Evolutionary conservation across 78 protist species (phyloP).

Genomic region (Carpediemonas membranifera): DNA sequence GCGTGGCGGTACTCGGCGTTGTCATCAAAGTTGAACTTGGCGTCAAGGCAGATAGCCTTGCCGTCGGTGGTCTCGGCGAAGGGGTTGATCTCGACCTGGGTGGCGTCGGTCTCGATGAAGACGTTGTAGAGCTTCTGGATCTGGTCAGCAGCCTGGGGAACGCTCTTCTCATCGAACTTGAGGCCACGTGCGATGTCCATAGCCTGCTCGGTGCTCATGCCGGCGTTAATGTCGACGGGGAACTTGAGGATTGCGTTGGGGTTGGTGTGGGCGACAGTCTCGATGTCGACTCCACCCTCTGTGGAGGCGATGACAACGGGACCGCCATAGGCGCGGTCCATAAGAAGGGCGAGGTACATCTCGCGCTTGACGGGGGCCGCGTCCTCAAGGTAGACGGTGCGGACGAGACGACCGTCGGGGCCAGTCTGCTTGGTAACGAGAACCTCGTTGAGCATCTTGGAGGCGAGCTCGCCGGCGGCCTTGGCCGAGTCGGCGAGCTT

Average conservation of each 20-base stretch:
- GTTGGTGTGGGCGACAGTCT: slow-evolving; percentile 40
- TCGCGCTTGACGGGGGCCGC: slow-evolving; percentile 38
- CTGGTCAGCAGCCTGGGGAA: slow-evolving; percentile 20
- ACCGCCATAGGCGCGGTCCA: slow-evolving; percentile 61
- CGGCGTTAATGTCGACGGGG: slow-evolving; percentile 63
- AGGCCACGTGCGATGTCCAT: slow-evolving; percentile 44
- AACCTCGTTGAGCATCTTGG: slow-evolving; percentile 74
- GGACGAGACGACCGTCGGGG: slow-evolving; percentile 55
- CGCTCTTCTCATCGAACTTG: neutral
- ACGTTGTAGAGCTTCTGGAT: slow-evolving; percentile 57
- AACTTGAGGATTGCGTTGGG: slow-evolving; percentile 34
- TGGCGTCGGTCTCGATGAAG: slow-evolving; percentile 59
- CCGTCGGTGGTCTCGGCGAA: slow-evolving; percentile 62
- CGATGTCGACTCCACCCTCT: slow-evolving; percentile 69
- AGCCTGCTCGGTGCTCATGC: slow-evolving; percentile 52
- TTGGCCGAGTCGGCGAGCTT: slow-evolving; percentile 15
- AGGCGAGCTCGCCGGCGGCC: slow-evolving; percentile 39
- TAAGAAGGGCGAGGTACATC: slow-evolving; percentile 81
- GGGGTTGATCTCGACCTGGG: slow-evolving; percentile 90
- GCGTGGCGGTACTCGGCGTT: slow-evolving; percentile 79
- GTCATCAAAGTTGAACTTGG: slow-evolving; percentile 88
- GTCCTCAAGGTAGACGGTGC: slow-evolving; percentile 30
- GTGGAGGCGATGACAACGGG: slow-evolving; percentile 14
- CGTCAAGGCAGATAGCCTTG: slow-evolving; percentile 66
- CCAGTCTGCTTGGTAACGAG: slow-evolving; percentile 83